phyloP scores from a whole-genome alignment of 768 basidiomycete genomes.

The Cantharellus cinnabarinus region DNA sequence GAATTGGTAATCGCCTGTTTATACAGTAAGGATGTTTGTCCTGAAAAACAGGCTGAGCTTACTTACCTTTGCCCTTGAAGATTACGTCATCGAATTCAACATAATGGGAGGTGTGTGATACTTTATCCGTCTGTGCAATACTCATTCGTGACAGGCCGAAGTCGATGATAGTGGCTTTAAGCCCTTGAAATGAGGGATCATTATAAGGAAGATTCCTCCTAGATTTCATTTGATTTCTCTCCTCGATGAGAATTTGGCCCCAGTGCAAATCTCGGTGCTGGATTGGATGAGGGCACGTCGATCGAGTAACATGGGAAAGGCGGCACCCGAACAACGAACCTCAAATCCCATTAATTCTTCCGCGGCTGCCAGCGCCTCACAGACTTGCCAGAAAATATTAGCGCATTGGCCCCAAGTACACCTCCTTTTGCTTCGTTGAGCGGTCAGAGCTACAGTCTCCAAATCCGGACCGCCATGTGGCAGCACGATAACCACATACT shows the following conservation, averaged over 20 bases:
- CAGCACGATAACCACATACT: conserved; percentile 77
- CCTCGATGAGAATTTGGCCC: conserved; percentile 80
- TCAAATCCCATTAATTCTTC: conserved; percentile 73
- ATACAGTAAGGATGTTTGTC: neutral
- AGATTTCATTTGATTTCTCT: neutral
- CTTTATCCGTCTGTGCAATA: conserved; percentile 26
- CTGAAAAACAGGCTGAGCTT: neutral
- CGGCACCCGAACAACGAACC: conserved; percentile 25
- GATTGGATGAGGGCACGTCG: neutral
- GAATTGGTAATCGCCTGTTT: conserved; percentile 73
- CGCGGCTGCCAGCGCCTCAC: conserved; percentile 52
- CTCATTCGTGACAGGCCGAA: conserved; percentile 80
- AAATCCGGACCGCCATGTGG: conserved; percentile 82
- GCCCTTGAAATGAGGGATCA: conserved; percentile 52
- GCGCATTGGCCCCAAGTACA: conserved; percentile 66
- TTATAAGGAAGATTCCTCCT: conserved; percentile 16
- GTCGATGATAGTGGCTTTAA: conserved; percentile 78
- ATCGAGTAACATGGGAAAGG: neutral
- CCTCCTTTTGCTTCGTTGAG: neutral
- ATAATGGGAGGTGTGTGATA: conserved; percentile 34
- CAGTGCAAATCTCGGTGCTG: conserved; percentile 98
- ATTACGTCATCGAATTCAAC: conserved; percentile 74
- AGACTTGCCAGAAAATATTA: conserved; percentile 81
- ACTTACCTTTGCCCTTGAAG: conserved; percentile 73
- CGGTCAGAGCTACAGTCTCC: conserved; percentile 45